Conservation (phyloP, 1,284 basidiomycete genomes). For the Gomphus bonarii region DNA sequence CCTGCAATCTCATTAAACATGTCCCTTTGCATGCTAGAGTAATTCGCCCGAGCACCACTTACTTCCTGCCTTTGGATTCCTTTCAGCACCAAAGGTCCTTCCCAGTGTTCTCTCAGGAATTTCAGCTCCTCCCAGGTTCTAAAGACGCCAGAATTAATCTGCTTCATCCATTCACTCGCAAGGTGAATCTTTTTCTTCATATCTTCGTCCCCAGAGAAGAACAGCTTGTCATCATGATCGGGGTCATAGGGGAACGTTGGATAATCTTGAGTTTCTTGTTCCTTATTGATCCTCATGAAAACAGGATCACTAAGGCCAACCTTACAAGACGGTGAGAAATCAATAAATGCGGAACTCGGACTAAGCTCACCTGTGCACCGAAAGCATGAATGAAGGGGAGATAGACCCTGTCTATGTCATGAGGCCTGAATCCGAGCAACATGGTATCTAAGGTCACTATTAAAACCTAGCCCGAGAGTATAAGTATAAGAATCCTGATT, state of each 20-base stretch:
- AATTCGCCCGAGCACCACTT: conserved; percentile 9
- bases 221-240: conserved; percentile 27
- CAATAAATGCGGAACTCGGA: conserved; percentile 28
- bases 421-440: conserved; percentile 56
- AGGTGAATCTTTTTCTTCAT: conserved; percentile 30
- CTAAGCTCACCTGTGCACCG: conserved; percentile 22
- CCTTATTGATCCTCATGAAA: conserved; percentile 47
- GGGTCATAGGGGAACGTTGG: conserved; percentile 52
- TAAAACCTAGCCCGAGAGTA: conserved; percentile 26
- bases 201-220: conserved; percentile 35
- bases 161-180: conserved; percentile 44
- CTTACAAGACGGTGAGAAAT: conserved; percentile 4
- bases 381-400: conserved; percentile 53
- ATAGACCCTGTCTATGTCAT: conserved; percentile 49
- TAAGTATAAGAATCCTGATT: not conserved
- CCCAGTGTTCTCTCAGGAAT: conserved; percentile 56
- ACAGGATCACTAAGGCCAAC: conserved; percentile 54
- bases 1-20: conserved; percentile 25
- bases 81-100: conserved; percentile 59
- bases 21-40: not conserved
- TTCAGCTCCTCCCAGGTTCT: conserved; percentile 55
- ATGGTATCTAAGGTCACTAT: conserved; percentile 64
- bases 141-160: conserved; percentile 48
- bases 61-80: conserved; percentile 51
- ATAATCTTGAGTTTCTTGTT: conserved; percentile 31